Evolutionary conservation across 306 rosid species (phyloP), one percentile per base, ranked within the genome.

Genomic region (Ceratonia siliqua): DNA sequence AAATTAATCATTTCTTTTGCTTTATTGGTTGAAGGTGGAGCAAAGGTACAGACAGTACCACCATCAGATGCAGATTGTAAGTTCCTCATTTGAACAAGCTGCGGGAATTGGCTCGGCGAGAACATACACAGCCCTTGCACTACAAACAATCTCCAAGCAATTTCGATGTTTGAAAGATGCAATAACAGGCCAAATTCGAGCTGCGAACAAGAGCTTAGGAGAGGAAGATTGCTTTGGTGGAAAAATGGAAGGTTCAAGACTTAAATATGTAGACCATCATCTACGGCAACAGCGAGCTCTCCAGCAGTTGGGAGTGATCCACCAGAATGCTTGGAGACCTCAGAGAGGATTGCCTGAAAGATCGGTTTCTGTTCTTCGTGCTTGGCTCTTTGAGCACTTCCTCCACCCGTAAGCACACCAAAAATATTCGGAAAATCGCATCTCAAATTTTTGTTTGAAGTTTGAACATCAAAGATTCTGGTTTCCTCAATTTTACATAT

Each of bases 271-370:
- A 0, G 99, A 95, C 65, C 91, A 95, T 75, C 99, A 95, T 27
- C 85, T 95, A 12, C 65, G 99, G 46, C 99, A 92, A 75, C 99
- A 95, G n/a, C 74, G 99, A 57, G 94, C 99, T 71, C 91, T 95
- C 36, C 99, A 95, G 74, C 99, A 95, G 33, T 85, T 95, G 91
- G 99, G 99, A 76, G 90, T 95, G 99, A 92, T 95, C 90, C 99
- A 95, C 87, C 98, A 95, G 78, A 95, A 95, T 75, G 99, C 99
- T 73, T 95, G 99, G 99, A 90, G 99, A 90, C 99, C 99, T 84
- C 99, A 95, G 79, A 81, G 99, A 85, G 99, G 99, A 38, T 81
- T 95, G 81, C 99, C 99, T 0, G 99, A 95, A 80, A 73, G 98
- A 81, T 95, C 99, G 2, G 99, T 95, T 73, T 95, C 99, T 49